Conservation (phyloP, 305 asterid genomes). For the Fraxinus platypoda region DNA sequence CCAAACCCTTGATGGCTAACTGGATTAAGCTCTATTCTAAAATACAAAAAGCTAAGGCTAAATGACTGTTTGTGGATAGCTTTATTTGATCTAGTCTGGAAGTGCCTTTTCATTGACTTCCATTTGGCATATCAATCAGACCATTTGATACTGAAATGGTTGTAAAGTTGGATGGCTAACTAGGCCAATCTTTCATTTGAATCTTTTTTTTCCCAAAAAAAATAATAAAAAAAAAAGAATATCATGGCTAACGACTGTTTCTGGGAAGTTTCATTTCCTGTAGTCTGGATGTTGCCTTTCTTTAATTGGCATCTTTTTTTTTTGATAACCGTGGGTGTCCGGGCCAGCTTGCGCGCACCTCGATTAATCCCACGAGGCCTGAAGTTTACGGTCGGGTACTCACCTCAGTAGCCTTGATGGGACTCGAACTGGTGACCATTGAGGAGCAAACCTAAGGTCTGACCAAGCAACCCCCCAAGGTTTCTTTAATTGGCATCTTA, state of each 20-base stretch:
- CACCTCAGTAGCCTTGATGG: too few relatives aligned
- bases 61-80: not conserved
- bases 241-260: not conserved
- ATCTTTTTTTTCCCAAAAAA: not conserved
- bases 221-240: not conserved
- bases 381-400: too few relatives aligned
- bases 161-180: not conserved
- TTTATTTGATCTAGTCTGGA: not conserved
- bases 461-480: too few relatives aligned
- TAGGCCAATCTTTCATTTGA: not conserved
- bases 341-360: too few relatives aligned
- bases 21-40: not conserved
- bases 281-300: not conserved
- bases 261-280: not conserved
- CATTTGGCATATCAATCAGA: not conserved
- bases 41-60: not conserved
- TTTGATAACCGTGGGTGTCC: too few relatives aligned
- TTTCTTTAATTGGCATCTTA: not conserved
- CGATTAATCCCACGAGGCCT: too few relatives aligned
- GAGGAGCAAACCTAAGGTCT: too few relatives aligned
- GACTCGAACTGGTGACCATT: too few relatives aligned
- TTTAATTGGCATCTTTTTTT: not conserved
- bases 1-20: not conserved
- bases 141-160: not conserved
- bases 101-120: not conserved